Base-by-base conservation (phyloP, 192 early-diverging fungal genomes). In the Backusella liffmaniae region DNA sequence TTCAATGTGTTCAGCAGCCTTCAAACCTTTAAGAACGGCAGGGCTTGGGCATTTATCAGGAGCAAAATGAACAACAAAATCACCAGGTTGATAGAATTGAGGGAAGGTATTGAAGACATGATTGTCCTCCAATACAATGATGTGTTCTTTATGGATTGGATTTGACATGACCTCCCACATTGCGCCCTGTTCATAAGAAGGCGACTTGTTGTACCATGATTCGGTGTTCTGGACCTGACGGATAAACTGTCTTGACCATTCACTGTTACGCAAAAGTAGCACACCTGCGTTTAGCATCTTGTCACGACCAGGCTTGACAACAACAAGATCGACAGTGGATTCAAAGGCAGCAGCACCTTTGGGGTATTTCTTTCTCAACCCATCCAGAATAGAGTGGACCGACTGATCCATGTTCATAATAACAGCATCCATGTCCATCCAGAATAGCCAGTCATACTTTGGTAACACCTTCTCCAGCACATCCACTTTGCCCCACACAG, bases 381-480 rank as follows among this genome's bases (percentile, higher is more conserved):
- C 18, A 1, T 74, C 75, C 10, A 90, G 74, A 10, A 90, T 73
- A 0, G 74, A 72, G 34, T 85, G 83, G 0, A 90, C 23, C 5
- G 79, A 75, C 26, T 78, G 79, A 44, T 84, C 78, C 18, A 77
- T 65, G 56, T 90, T 82, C 65, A 84, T 82, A 21, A 90, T 71
- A 0, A 90, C 84, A 5, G 88, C 87, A 67, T 90, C 88, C 87
- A 90, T 90, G 70, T 90, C 88, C 77, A 90, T 77, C 88, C 88
- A 90, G 66, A 90, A 84, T 34, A 90, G 13, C 88, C 88, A 90
- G 18, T 90, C 85, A 73, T 90, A 90, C 26, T 88, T 82, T 1
- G 88, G 88, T 5, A 90, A 62, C 1, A 84, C 78, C 73, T 88
- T 90, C 70, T 90, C 86, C 8, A 90, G 76, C 0, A 76, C 85